phyloP scores from a whole-genome alignment of 257 asterid species.

The Fraxinus americana region DNA sequence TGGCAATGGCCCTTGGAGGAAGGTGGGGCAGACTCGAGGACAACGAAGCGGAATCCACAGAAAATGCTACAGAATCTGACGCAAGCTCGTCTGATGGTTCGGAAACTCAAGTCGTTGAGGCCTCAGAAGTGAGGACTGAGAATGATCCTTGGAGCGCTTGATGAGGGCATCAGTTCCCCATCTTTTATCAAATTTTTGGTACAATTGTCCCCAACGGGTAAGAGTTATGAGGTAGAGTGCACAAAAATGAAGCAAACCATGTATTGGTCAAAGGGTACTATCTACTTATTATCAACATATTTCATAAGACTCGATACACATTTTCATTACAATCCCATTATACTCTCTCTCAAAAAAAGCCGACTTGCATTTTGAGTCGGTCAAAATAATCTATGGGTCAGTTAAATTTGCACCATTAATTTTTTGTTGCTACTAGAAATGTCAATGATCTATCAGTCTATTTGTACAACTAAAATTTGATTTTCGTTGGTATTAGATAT shows the following conservation, averaged over 20 bases:
- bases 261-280: not conserved
- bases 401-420: no score
- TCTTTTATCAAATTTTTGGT: not conserved
- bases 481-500: no score
- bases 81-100: slow-evolving; percentile 33
- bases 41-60: slow-evolving; percentile 27
- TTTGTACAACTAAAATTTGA: no score
- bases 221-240: not conserved
- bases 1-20: slow-evolving; percentile 99
- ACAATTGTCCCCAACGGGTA: not conserved
- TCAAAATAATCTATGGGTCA: no score
- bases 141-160: slow-evolving; percentile 70
- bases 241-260: not conserved
- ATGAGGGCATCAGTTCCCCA: slow-evolving; percentile 1
- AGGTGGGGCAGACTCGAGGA: slow-evolving; percentile 91
- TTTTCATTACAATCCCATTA: no score
- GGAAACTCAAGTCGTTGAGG: slow-evolving; percentile 63
- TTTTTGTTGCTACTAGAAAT: no score
- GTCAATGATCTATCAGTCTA: no score
- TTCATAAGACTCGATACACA: no score
- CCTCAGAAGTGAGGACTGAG: slow-evolving; percentile 93
- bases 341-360: no score
- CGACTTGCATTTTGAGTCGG: no score
- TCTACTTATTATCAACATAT: no score
- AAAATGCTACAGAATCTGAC: slow-evolving; percentile 32